Evolutionary conservation across 192 early-diverging fungal genomes (phyloP).

Genomic region (Coemansia sp.): DNA sequence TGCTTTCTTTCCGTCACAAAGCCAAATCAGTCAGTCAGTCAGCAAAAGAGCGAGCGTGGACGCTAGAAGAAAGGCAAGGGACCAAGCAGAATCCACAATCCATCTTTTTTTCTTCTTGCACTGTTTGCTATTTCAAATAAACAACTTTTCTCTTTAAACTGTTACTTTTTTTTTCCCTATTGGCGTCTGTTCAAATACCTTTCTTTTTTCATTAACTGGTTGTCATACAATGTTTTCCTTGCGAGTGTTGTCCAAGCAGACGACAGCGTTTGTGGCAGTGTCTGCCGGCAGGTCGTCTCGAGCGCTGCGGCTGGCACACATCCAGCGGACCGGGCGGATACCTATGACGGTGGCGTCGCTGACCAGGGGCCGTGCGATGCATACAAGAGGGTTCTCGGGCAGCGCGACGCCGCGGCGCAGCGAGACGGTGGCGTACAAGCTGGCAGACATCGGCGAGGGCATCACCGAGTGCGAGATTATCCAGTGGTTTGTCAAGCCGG

Average conservation of each 20-base stretch:
- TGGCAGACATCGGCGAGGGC: constrained; percentile 98
- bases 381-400: constrained; percentile 53
- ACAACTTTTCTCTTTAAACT: no score
- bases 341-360: not conserved
- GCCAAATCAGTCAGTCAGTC: not conserved
- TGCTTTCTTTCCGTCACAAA: not conserved
- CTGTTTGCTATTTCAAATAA: not conserved
- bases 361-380: not conserved
- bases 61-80: not conserved
- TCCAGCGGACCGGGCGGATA: not conserved
- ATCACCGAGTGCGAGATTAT: constrained; percentile 98
- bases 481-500: constrained; percentile 97
- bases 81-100: not conserved
- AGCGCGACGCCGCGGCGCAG: constrained; percentile 18
- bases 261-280: not conserved
- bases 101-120: not conserved
- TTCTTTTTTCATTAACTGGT: not conserved
- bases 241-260: not conserved
- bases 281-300: not conserved
- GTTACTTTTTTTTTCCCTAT: not conserved
- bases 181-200: not conserved
- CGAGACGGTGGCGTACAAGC: constrained; percentile 71
- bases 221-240: constrained; percentile 6
- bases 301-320: not conserved
- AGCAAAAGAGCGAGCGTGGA: not conserved